These are phyloP conservation scores for Meira miltonrushii DNA, from an alignment of 1,284 basidiomycete species.

Conservation along the genomic window DNA sequence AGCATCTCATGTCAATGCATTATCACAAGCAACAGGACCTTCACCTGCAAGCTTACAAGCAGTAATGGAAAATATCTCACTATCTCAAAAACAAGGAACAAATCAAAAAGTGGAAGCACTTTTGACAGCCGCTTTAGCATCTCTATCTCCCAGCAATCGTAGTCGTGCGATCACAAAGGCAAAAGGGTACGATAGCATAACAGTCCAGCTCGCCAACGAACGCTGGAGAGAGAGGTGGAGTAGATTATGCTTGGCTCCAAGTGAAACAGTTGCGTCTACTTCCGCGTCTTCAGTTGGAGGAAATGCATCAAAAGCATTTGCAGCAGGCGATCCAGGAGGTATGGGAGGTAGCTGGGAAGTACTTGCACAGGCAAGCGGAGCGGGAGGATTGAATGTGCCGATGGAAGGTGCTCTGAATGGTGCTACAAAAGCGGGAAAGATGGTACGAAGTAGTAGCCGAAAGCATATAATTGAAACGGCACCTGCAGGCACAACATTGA, in stretches of 20 bases:
- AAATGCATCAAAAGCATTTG: background rate
- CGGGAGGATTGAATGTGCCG: slow-evolving; percentile 21
- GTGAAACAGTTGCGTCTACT: background rate
- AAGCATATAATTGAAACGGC: background rate
- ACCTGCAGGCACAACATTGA: background rate
- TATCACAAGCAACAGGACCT: slow-evolving; percentile 34
- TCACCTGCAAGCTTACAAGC: slow-evolving; percentile 24
- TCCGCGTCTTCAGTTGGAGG: background rate
- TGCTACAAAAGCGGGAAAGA: background rate
- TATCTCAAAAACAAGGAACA: background rate
- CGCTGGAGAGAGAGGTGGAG: slow-evolving; percentile 85
- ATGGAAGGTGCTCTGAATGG: slow-evolving; percentile 1
- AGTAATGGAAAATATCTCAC: background rate
- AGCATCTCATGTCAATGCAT: slow-evolving; percentile 45
- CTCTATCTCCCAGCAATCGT: slow-evolving; percentile 26
- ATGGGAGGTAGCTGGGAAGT: slow-evolving; percentile 27
- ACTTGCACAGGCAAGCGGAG: slow-evolving; percentile 5
- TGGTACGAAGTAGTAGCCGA: slow-evolving; percentile 8
- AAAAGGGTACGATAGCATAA: slow-evolving; percentile 61
- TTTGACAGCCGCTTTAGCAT: slow-evolving; percentile 30
- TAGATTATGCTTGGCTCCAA: slow-evolving; percentile 68
- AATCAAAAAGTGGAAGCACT: slow-evolving; percentile 25
- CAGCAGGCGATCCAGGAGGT: slow-evolving; percentile 14
- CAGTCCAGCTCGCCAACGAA: slow-evolving; percentile 77
- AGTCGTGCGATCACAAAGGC: slow-evolving; percentile 23